Conservation (phyloP, 208 protist genomes). For the Herpetomonas samuelpessoai region DNA sequence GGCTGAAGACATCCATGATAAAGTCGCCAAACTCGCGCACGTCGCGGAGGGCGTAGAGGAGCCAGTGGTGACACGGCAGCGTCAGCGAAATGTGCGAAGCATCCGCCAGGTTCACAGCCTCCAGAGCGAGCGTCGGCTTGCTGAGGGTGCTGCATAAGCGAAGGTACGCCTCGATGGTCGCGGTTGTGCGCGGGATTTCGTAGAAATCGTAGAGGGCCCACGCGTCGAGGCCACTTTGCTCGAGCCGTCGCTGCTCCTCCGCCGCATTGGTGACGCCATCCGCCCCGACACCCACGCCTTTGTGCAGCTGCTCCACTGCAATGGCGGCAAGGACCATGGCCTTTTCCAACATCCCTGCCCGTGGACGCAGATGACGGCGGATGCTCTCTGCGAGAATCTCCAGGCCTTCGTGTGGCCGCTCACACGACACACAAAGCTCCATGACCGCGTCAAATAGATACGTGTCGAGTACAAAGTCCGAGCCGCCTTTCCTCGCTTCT, state of each 20-base stretch:
- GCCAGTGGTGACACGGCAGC: slow-evolving; percentile 75
- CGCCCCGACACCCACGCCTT: background rate
- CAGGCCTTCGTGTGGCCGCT: slow-evolving; percentile 53
- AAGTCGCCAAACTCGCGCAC: slow-evolving; percentile 74
- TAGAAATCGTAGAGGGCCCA: slow-evolving; percentile 92
- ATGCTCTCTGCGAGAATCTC: slow-evolving; percentile 72
- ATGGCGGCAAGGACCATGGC: slow-evolving; percentile 64
- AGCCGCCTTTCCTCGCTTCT: slow-evolving; percentile 8
- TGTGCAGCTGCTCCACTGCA: slow-evolving; percentile 40
- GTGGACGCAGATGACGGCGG: slow-evolving; percentile 56
- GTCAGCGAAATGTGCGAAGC: slow-evolving; percentile 45
- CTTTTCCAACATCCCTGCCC: slow-evolving; percentile 67
- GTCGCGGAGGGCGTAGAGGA: slow-evolving; percentile 68
- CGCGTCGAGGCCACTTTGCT: slow-evolving; percentile 61
- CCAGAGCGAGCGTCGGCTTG: slow-evolving; percentile 55
- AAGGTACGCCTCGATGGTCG: slow-evolving; percentile 71
- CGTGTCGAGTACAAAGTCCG: slow-evolving; percentile 61
- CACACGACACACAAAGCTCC: slow-evolving; percentile 66
- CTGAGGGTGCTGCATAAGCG: slow-evolving; percentile 58
- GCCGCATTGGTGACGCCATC: background rate
- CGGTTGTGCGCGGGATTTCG: slow-evolving; percentile 42
- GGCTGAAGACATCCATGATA: slow-evolving; percentile 67
- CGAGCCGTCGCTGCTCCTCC: background rate
- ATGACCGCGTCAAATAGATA: slow-evolving; percentile 83
- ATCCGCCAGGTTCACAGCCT: slow-evolving; percentile 70